Conservation (phyloP, 2,329 filamentous ascomycete genomes). For the Cadophora sp. region DNA sequence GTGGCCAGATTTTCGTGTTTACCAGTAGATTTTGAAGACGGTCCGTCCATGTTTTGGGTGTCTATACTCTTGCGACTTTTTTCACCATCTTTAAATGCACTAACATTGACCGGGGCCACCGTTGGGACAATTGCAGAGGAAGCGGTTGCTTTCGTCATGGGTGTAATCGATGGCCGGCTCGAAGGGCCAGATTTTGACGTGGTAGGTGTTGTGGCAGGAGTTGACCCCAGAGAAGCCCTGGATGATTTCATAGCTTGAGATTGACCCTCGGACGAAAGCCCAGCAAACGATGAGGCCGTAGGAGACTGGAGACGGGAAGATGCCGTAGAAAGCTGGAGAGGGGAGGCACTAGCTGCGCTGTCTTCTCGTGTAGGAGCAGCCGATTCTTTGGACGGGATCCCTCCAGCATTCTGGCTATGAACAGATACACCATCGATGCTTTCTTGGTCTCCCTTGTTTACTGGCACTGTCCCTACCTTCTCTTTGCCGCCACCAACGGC, state of each 20-base stretch:
- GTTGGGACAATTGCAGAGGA: constrained; percentile 47
- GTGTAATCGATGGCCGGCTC: constrained; percentile 39
- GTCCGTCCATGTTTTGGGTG: constrained; percentile 34
- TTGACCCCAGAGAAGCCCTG: constrained; percentile 40
- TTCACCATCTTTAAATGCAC: constrained; percentile 56
- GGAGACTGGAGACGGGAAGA: constrained; percentile 44
- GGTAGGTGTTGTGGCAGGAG: constrained; percentile 37
- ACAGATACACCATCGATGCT: constrained; percentile 52
- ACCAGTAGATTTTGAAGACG: constrained; percentile 18
- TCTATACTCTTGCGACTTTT: constrained; percentile 46
- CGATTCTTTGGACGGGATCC: constrained; percentile 51
- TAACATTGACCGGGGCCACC: constrained; percentile 57
- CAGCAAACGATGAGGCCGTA: constrained; percentile 39
- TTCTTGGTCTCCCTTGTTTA: constrained; percentile 49
- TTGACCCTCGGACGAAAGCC: constrained; percentile 39
- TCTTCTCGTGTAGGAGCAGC: constrained; percentile 50
- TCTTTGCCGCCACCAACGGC: constrained; percentile 77
- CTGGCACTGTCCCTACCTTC: constrained; percentile 45
- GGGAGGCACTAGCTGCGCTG: constrained; percentile 47
- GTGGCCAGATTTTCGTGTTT: constrained; percentile 26
- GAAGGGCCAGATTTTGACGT: constrained; percentile 40
- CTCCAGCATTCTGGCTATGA: constrained; percentile 50
- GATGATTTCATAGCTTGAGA: constrained; percentile 43
- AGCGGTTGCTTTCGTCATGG: constrained; percentile 42
- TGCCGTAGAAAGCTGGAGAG: constrained; percentile 38